Evolutionary conservation across 805 yeast species (phyloP), one percentile per base, ranked within the genome.

Genomic region (Yamadazyma kitorensis): DNA sequence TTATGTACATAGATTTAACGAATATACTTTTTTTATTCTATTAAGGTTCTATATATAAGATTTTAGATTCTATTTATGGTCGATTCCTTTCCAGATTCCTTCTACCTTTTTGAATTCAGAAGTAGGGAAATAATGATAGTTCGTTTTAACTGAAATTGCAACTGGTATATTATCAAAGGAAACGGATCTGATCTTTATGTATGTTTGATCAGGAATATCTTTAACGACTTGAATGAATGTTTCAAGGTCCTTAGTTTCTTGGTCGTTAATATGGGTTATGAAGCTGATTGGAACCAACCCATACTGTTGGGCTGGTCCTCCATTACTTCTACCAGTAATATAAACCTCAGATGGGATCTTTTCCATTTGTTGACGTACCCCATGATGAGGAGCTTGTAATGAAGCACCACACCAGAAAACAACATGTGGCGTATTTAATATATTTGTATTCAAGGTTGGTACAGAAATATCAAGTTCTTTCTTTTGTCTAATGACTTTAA

Each of bases 371-470:
- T 88, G 96, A 43, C 89, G 76, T 12, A 88, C 96, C 6, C 93
- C 91, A 52, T 84, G 94, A 57, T 87, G 96, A n/a, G 96, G 96
- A 24, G 78, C 73, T 53, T 89, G 97, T 21, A 89, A 57, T 5
- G 82, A 61, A 24, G 88, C 81, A 15, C 96, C 96, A 33, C 88
- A 77, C 93, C 95, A 89, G 31, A 74, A 68, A 6, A 85, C 80
- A 24, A 86, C 64, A 36, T 81, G 80, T 24, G 75, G 72, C 2
- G 95, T 86, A 36, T 71, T 65, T 29, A 78, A 61, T 24, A 71
- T 69, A 18, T 69, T 64, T 3, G 88, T 72, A 14, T 75, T 73
- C 2, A 77, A 73, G 3, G 94, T 79, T 8, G 83, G 80, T 7
- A 85, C 87, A 13, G 54, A 58, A 15, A 88, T 46, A 30, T 75